Percentiles rank a stretch among this genome's conserved stretches.
Evolutionary conservation across 1,139 yeast genomes (phyloP).

Genomic region (Eremothecium cymbalariae): DNA sequence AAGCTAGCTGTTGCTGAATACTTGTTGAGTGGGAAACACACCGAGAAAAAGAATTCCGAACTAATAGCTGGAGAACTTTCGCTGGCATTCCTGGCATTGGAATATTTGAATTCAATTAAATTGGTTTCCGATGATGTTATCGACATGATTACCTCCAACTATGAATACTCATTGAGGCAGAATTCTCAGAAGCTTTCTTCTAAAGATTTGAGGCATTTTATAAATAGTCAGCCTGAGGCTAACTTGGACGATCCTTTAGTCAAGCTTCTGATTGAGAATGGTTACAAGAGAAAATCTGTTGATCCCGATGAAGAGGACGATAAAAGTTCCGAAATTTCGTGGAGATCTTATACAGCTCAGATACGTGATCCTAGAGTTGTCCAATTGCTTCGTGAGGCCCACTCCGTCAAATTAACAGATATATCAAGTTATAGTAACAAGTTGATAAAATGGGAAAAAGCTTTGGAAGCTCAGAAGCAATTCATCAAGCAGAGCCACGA

Average conservation of each 20-base stretch:
- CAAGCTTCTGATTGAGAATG: slow-evolving; percentile 36
- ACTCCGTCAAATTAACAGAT: slow-evolving; percentile 7
- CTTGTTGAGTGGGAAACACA: slow-evolving; percentile 38
- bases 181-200: slow-evolving; percentile 20
- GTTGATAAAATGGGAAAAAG: slow-evolving; percentile 49
- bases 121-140: slow-evolving; percentile 14
- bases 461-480: slow-evolving; percentile 42
- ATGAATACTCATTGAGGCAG: slow-evolving; percentile 27
- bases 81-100: slow-evolving; percentile 21
- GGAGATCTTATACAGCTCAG: slow-evolving; percentile 70
- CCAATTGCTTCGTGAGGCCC: slow-evolving; percentile 35
- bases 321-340: slow-evolving; percentile 39
- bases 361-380: slow-evolving; percentile 70
- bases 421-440: slow-evolving; percentile 38
- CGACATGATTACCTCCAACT: slow-evolving; percentile 21
- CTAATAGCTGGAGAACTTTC: slow-evolving; percentile 23
- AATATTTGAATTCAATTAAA: slow-evolving; percentile 14
- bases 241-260: slow-evolving; percentile 37
- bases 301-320: slow-evolving; percentile 22
- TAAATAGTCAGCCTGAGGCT: slow-evolving; percentile 13
- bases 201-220: slow-evolving; percentile 20
- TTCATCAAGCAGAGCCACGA: slow-evolving; percentile 39
- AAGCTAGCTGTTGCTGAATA: slow-evolving; percentile 51
- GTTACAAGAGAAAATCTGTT: slow-evolving; percentile 20
- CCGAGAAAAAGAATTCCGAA: slow-evolving; percentile 42